Conservation (phyloP, 164 flowering plant genomes). For the Stephania yunnanensis region DNA sequence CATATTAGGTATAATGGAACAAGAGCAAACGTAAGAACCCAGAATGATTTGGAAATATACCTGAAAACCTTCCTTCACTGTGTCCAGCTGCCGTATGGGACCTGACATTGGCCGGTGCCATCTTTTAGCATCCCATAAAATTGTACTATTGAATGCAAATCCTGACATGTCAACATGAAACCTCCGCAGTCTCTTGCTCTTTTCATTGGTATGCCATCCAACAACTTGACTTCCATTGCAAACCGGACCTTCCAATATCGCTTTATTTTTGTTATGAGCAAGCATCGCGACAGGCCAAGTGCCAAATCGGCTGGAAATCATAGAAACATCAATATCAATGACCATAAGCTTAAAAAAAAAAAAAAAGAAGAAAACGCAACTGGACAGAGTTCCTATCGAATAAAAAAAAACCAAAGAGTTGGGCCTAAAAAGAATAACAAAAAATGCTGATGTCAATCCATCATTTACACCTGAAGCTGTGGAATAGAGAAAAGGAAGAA, state of each 20-base stretch:
- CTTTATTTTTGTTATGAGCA: conserved; percentile 78
- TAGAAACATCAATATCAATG: neutral
- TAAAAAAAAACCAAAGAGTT: neutral
- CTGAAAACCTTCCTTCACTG: conserved; percentile 90
- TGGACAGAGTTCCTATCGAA: neutral
- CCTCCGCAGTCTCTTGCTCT: conserved; percentile 80
- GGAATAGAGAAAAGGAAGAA: neutral
- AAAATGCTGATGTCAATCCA: neutral
- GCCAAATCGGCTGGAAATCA: conserved; percentile 68
- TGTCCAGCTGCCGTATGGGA: conserved; percentile 72
- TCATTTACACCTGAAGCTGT: neutral
- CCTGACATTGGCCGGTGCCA: conserved; percentile 58
- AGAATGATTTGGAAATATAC: conserved; percentile 30
- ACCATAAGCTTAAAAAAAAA: neutral
- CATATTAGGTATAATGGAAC: neutral
- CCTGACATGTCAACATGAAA: conserved; percentile 99
- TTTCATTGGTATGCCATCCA: conserved; percentile 99
- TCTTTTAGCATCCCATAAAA: conserved; percentile 87
- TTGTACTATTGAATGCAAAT: conserved; percentile 96
- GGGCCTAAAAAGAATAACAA: neutral
- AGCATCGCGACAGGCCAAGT: conserved; percentile 99
- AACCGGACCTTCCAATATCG: conserved; percentile 86
- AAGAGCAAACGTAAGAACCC: neutral
- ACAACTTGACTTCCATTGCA: conserved; percentile 87
- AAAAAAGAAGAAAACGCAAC: no score